A percentile compares a stretch with the other conserved stretches of the same genome.
Conservation (phyloP, 768 basidiomycete species). For the Dioszegia aurantiaca region DNA sequence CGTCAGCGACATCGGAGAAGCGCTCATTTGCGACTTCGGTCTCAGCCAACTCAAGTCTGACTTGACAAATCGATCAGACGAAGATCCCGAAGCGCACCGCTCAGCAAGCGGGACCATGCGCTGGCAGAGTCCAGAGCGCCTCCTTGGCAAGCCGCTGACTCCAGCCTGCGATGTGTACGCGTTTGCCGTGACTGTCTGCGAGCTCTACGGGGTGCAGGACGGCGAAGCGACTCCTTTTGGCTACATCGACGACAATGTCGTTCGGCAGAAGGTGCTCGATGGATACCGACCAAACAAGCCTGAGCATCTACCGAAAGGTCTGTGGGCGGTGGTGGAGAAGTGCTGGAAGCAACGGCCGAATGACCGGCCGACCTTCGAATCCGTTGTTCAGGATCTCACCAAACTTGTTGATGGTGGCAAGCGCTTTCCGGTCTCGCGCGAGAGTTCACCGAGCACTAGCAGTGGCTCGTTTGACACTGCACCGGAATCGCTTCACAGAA, state of each 20-base stretch:
- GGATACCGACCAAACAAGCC: constrained; percentile 30
- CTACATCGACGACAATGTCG: constrained; percentile 47
- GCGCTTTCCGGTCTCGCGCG: neutral
- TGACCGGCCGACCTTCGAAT: constrained; percentile 27
- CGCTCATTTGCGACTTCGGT: constrained; percentile 78
- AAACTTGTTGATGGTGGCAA: constrained; percentile 13
- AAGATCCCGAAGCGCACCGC: constrained; percentile 42
- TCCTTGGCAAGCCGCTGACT: constrained; percentile 59
- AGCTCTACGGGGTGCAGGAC: constrained; percentile 44
- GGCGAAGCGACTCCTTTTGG: constrained; percentile 29
- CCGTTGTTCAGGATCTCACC: constrained; percentile 20
- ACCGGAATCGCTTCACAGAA: neutral
- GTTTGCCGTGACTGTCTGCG: constrained; percentile 65
- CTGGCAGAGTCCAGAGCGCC: constrained; percentile 71
- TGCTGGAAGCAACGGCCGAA: constrained; percentile 35
- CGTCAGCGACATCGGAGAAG: constrained; percentile 64
- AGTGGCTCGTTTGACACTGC: constrained; percentile 11
- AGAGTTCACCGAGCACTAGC: neutral
- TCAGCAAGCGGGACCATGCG: constrained; percentile 59
- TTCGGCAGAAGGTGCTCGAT: constrained; percentile 54
- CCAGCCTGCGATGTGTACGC: constrained; percentile 66
- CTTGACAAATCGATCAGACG: constrained; percentile 61
- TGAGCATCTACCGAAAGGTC: constrained; percentile 8
- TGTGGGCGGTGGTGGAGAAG: constrained; percentile 24
- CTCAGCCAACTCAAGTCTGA: constrained; percentile 77